Base-by-base conservation (phyloP, 768 basidiomycete genomes). In the Kwoniella mangroviensis region DNA sequence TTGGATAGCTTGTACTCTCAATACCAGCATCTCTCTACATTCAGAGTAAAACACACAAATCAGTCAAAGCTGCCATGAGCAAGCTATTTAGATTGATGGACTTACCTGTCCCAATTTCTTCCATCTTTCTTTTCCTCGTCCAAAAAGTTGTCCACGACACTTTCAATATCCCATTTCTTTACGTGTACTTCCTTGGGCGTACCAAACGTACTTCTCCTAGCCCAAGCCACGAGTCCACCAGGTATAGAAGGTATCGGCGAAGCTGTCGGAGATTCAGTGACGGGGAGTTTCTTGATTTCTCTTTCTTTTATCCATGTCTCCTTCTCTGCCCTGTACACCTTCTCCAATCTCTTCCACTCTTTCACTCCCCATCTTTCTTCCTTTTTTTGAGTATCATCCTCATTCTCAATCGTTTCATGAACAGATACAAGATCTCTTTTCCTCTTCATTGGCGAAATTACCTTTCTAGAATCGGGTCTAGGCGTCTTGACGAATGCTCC, bases 281-380 rank as follows among this genome's bases (percentile, higher is more conserved):
- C 6, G 6, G 34, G 64, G 12, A 78, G 43, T 41, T 61, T n/a
- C 62, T 79, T 80, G 21, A 77, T 69, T 52, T 76, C 64, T 19
- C 79, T 52, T 49, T 80, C 74, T 42, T 70, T 71, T 12, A 68
- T 41, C 79, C 79, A 80, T 4, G 52, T 40, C 41, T 70, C 75
- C 57, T 69, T 70, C 56, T 80, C 79, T 17, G 43, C 54, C 45
- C 71, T 59, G 56, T 72, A 78, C 1, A 75, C 74, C 51, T 69
- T 76, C 55, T 80, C 79, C n/a, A 80, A 73, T 45, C 63, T 58
- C 64, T 80, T 80, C 79, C 79, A 80, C 43, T 80, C 77, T 7
- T 55, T 26, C 3, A 80, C 71, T 13, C 79, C 75, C 79, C 79
- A 80, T 6, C 24, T 40, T 57, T 69, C 51, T 43, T 59, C 62